Evolutionary conservation across 2,329 filamentous ascomycete species (phyloP).

Genomic region (Zalaria obscura): DNA sequence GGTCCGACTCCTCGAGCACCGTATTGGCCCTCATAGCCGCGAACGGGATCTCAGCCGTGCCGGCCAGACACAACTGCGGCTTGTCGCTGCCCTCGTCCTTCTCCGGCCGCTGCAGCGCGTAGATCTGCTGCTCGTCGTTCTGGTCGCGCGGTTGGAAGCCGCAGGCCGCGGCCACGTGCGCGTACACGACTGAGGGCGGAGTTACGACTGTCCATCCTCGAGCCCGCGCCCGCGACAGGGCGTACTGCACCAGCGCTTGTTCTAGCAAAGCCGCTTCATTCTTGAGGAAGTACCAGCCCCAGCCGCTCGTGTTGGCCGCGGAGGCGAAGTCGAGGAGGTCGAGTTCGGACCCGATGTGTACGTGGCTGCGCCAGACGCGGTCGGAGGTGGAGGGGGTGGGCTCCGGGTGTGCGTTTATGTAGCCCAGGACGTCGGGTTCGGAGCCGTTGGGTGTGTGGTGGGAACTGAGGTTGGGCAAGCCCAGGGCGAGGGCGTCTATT

Average conservation of each 20-base stretch:
- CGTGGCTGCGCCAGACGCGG: conserved; percentile 56
- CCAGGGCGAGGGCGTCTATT: conserved; percentile 60
- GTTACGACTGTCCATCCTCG: conserved; percentile 69
- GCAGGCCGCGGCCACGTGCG: conserved; percentile 77
- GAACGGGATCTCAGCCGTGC: conserved; percentile 87
- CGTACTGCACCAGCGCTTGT: conserved; percentile 81
- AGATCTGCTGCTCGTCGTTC: conserved; percentile 84
- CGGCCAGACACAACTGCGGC: conserved; percentile 63
- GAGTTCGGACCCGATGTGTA: conserved; percentile 75
- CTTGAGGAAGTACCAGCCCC: conserved; percentile 97
- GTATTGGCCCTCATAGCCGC: conserved; percentile 76
- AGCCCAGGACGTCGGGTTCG: conserved; percentile 51
- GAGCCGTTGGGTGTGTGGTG: conserved; percentile 57
- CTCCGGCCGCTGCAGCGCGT: conserved; percentile 50
- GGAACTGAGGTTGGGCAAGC: conserved; percentile 78
- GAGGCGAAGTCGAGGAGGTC: conserved; percentile 79
- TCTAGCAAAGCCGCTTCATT: conserved; percentile 88
- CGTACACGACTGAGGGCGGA: conserved; percentile 83
- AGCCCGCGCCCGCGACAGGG: conserved; percentile 56
- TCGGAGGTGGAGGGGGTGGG: conserved; percentile 19
- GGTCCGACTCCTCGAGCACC: conserved; percentile 46
- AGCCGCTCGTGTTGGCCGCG: conserved; percentile 71
- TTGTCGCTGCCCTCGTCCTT: conserved; percentile 43
- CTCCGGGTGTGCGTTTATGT: conserved; percentile 60
- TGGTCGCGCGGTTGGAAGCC: conserved; percentile 90